Evolutionary conservation across 352 stramenopile genomes (phyloP).

Genomic region (Phytophthora cryptogea): DNA sequence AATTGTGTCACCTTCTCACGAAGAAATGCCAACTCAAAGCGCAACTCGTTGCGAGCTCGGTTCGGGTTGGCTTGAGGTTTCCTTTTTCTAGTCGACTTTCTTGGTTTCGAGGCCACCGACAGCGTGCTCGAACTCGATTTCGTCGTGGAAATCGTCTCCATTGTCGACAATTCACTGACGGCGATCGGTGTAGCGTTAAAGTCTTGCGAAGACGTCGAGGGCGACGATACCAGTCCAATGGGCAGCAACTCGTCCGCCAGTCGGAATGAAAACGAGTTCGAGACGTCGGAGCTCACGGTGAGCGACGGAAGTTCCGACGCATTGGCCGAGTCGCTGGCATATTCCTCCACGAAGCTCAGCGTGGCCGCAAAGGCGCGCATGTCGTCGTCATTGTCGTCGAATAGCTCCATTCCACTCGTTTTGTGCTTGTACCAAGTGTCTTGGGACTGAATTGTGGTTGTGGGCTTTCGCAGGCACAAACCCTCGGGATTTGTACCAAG

Average conservation of each 20-base stretch:
- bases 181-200: conserved; percentile 4
- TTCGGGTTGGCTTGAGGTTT: conserved; percentile 41
- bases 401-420: conserved; percentile 34
- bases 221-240: conserved; percentile 6
- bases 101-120: conserved; percentile 3
- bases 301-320: conserved; percentile 17
- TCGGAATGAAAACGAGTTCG: conserved; percentile 19
- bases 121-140: neutral
- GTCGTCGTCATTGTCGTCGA: conserved; percentile 26
- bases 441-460: conserved; percentile 21
- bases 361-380: conserved; percentile 35
- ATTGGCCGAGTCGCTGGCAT: conserved; percentile 16
- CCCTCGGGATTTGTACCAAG: conserved; percentile 4
- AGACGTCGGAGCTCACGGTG: conserved; percentile 23
- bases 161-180: conserved; percentile 7
- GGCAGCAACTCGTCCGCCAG: conserved; percentile 8
- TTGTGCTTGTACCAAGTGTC: conserved; percentile 16
- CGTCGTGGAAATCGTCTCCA: neutral
- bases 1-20: conserved; percentile 71
- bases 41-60: conserved; percentile 39
- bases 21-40: conserved; percentile 72
- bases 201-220: neutral
- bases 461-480: conserved; percentile 6
- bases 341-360: conserved; percentile 39
- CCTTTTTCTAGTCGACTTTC: conserved; percentile 25